Evolutionary conservation across 331 rosid species (phyloP), one percentile per base, ranked within the genome.

Genomic region (Spiraea crenata): DNA sequence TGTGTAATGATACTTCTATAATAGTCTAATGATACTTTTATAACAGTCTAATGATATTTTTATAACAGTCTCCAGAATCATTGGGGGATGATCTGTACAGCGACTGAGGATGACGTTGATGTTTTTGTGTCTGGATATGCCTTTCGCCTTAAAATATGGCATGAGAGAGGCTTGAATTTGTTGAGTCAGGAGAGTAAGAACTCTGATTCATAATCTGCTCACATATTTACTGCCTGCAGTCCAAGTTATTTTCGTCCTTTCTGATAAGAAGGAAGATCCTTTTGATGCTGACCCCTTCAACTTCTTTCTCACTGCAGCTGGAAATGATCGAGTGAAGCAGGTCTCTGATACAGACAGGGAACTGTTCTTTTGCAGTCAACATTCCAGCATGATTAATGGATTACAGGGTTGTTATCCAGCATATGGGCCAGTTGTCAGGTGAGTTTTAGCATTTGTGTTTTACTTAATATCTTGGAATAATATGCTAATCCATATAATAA

Each of bases 131-230:
- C 90, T 74, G 97, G 99, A 79, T 95, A 86, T 81, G 97, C 90
- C n/a, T 95, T 95, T 71, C 95, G 92, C 75, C 95, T 95, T 76
- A 89, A 85, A 81, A 85, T 95, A 75, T 87, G 88, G 88, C 99
- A 95, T 63, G 99, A 95, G 84, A 95, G 86, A 83, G 96, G 95
- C 85, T 91, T 87, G 63, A 81, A 65, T 76, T 88, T 95, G 83
- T 78, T 91, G 80, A 79, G 62, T 46, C 83, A 56, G 65, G 95
- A 87, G 75, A 42, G 95, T 95, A 89, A 57, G 87, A 57, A 69
- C 76, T 77, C 77, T 68, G 5, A 70, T 66, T 65, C 56, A 48
- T 40, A 25, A 56, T 74, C 41, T 77, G 65, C 20, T 62, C 62
- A 65, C 58, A 3, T 71, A 13, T 52, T 55, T 34, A 3, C 46